Evolutionary conservation across 164 flowering plant species (phyloP).

Genomic region (Malania oleifera): DNA sequence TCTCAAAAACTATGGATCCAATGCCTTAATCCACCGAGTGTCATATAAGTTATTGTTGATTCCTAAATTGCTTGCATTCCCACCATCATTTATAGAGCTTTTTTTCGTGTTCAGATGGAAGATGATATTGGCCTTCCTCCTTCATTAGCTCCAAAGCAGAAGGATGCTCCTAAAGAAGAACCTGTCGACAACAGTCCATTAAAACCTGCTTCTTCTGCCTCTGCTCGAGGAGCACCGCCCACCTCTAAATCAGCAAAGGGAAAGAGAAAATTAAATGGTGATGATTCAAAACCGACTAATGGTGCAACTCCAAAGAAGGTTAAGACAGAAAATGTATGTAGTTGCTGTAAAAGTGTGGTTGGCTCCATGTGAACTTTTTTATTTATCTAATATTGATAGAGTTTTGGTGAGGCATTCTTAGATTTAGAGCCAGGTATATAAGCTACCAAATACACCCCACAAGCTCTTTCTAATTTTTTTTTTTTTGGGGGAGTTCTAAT

Average conservation of each 20-base stretch:
- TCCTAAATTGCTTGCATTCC: slow-evolving; percentile 3
- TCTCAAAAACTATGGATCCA: too few relatives aligned
- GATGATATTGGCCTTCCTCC: slow-evolving; percentile 63
- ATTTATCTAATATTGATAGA: too few relatives aligned
- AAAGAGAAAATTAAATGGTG: slow-evolving; percentile 73
- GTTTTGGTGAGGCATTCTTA: too few relatives aligned
- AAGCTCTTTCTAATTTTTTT: not conserved
- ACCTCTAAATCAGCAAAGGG: slow-evolving; percentile 77
- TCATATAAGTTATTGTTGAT: too few relatives aligned
- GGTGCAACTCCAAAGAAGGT: slow-evolving; percentile 68
- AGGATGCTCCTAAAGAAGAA: slow-evolving; percentile 80
- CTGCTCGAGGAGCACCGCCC: slow-evolving; percentile 66
- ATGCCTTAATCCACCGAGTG: too few relatives aligned
- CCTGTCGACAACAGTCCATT: slow-evolving; percentile 65
- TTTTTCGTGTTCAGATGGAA: slow-evolving; percentile 47
- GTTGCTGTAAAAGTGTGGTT: not conserved
- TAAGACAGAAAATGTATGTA: slow-evolving; percentile 60
- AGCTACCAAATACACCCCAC: too few relatives aligned
- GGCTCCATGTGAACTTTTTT: not conserved
- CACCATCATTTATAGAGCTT: slow-evolving; percentile 1
- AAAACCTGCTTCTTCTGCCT: slow-evolving; percentile 47
- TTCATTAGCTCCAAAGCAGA: slow-evolving; percentile 66
- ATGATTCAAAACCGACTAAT: slow-evolving; percentile 58
- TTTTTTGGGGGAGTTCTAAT: too few relatives aligned
- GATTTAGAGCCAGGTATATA: too few relatives aligned